Evolutionary conservation across 345 rosid species (phyloP).

Genomic region (Stellera chamaejasme): DNA sequence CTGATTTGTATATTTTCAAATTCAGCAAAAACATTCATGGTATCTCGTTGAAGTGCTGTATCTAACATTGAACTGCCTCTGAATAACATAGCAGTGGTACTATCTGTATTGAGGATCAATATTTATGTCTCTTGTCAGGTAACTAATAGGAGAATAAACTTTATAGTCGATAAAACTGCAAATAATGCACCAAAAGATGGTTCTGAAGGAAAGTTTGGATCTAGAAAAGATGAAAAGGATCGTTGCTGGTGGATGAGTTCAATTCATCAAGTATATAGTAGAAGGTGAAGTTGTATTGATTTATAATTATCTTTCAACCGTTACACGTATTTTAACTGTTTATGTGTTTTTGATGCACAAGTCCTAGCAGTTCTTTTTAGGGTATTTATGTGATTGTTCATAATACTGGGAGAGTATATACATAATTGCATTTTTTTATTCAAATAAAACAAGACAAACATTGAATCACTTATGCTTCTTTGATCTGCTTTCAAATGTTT

Average conservation of each 20-base stretch:
- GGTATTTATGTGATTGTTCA: background rate
- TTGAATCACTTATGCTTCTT: too few species aligned
- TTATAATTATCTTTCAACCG: background rate
- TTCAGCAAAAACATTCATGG: too few species aligned
- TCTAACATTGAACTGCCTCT: too few species aligned
- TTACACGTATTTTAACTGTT: conserved; percentile 5
- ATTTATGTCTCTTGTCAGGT: conserved; percentile 39
- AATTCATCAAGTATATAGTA: conserved; percentile 92
- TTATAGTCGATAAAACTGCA: conserved; percentile 62
- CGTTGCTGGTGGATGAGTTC: conserved; percentile 82
- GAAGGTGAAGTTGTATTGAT: conserved; percentile 47
- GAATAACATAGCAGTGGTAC: too few species aligned
- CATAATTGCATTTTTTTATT: too few species aligned
- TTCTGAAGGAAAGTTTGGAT: conserved; percentile 36
- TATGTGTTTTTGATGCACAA: background rate
- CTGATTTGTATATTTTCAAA: too few species aligned
- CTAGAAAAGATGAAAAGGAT: conserved; percentile 59
- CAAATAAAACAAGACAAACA: too few species aligned
- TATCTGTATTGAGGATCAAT: background rate
- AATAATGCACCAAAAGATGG: conserved; percentile 29
- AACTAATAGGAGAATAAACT: conserved; percentile 84
- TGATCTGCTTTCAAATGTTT: too few species aligned
- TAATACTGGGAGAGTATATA: background rate
- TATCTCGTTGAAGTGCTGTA: too few species aligned
- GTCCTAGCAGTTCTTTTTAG: background rate